Percentiles rank a stretch among this genome's conserved stretches.
These are phyloP conservation scores for Trametes cubensis DNA, from an alignment of 768 basidiomycete genomes.

Conservation along the genomic window DNA sequence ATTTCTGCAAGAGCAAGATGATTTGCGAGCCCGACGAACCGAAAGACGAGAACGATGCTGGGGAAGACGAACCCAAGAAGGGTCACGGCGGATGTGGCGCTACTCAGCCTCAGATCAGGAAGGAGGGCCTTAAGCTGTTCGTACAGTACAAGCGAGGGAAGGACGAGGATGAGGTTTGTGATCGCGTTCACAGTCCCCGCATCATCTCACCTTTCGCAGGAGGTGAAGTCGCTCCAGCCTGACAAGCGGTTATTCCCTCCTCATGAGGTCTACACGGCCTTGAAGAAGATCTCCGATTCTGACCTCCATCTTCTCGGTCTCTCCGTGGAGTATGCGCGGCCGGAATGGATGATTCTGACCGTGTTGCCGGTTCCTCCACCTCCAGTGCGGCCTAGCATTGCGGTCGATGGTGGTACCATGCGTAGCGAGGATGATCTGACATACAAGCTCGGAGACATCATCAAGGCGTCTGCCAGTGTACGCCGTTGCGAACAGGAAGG, in stretches of 20 bases:
- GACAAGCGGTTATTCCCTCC: conserved; percentile 84
- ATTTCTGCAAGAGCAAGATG: conserved; percentile 85
- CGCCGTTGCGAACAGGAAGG: conserved; percentile 94
- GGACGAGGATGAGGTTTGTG: conserved; percentile 91
- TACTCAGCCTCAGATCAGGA: conserved; percentile 83
- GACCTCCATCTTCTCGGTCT: conserved; percentile 90
- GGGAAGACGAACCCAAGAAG: conserved; percentile 76
- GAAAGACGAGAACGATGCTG: conserved; percentile 80
- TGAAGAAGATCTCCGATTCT: conserved; percentile 91
- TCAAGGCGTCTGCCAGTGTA: conserved; percentile 93
- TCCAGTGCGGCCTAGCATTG: conserved; percentile 96
- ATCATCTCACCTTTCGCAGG: conserved; percentile 45
- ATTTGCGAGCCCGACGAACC: conserved; percentile 87
- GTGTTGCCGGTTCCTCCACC: conserved; percentile 98
- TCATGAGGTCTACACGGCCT: conserved; percentile 88
- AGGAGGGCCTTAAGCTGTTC: conserved; percentile 94
- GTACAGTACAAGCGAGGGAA: conserved; percentile 94
- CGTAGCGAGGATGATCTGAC: conserved; percentile 98
- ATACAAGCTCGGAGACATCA: conserved; percentile 95
- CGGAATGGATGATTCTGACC: conserved; percentile 99
- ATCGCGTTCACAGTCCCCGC: conserved; percentile 1
- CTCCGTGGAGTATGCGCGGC: conserved; percentile 93
- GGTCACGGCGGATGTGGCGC: conserved; percentile 99
- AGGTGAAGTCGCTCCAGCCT: conserved; percentile 77
- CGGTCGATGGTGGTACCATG: conserved; percentile 96